A percentile compares a stretch with the other conserved stretches of the same genome.
Conservation (phyloP, 345 rosid genomes). For the Gossypium anomalum region DNA sequence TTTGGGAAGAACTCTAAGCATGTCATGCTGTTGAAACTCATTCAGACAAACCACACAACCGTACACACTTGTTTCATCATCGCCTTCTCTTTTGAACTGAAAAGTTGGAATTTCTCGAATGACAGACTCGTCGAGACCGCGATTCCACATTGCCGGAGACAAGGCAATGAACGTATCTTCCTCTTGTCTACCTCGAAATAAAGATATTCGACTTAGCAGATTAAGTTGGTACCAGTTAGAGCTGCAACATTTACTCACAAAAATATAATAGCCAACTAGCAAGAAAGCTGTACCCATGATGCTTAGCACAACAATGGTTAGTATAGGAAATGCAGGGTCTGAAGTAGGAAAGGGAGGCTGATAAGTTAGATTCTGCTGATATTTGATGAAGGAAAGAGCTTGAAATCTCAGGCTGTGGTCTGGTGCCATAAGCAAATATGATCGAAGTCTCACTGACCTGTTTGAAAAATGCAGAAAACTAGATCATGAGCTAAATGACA, state of each 20-base stretch:
- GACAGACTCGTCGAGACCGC: constrained; percentile 45
- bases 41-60: constrained; percentile 65
- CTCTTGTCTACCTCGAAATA: constrained; percentile 18
- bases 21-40: constrained; percentile 51
- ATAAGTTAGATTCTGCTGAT: constrained; percentile 15
- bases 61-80: constrained; percentile 18
- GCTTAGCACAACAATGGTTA: constrained; percentile 36
- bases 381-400: constrained; percentile 18
- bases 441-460: background rate
- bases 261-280: constrained; percentile 37
- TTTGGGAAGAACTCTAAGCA: constrained; percentile 53
- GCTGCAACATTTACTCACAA: constrained; percentile 44
- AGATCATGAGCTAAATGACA: background rate
- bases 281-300: constrained; percentile 38
- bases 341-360: constrained; percentile 22
- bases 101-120: constrained; percentile 50
- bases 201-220: constrained; percentile 32
- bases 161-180: constrained; percentile 50
- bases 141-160: constrained; percentile 53
- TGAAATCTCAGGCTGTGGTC: constrained; percentile 16
- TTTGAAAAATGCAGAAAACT: constrained; percentile 5
- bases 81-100: constrained; percentile 33
- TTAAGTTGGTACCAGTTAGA: constrained; percentile 27
- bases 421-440: constrained; percentile 27
- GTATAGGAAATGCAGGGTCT: constrained; percentile 38